phyloP scores from a whole-genome alignment of 805 yeast genomes.

The Danielia oregonensis region DNA sequence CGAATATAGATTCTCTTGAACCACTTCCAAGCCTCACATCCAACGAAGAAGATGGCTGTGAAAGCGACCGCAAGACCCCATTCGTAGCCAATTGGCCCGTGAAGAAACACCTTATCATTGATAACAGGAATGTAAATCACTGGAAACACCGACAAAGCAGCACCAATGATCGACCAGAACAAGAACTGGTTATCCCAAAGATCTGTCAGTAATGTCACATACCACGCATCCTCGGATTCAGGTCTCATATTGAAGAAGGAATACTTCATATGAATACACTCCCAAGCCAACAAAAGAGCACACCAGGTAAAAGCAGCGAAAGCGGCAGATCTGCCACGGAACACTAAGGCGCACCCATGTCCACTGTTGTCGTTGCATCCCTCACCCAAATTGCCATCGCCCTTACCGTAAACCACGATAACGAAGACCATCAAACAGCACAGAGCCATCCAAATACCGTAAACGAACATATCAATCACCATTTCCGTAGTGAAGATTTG shows the following conservation, averaged over 20 bases:
- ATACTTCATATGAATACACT: slow-evolving; percentile 66
- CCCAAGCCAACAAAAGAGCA: slow-evolving; percentile 80
- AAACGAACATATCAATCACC: slow-evolving; percentile 62
- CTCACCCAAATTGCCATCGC: slow-evolving; percentile 60
- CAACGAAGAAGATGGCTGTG: slow-evolving; percentile 51
- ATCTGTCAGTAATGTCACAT: slow-evolving; percentile 57
- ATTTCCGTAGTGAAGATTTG: slow-evolving; percentile 66
- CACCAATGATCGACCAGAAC: slow-evolving; percentile 76
- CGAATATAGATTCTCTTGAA: slow-evolving; percentile 53
- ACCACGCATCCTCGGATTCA: slow-evolving; percentile 51
- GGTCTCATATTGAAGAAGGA: slow-evolving; percentile 73
- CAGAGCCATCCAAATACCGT: slow-evolving; percentile 71
- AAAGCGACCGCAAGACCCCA: slow-evolving; percentile 75
- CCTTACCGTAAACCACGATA: slow-evolving; percentile 62
- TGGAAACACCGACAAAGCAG: slow-evolving; percentile 71
- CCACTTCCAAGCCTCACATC: slow-evolving; percentile 67
- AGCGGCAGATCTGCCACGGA: slow-evolving; percentile 70
- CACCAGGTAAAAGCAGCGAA: slow-evolving; percentile 87
- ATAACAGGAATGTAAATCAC: slow-evolving; percentile 87
- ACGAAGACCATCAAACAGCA: slow-evolving; percentile 67
- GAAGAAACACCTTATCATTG: slow-evolving; percentile 70
- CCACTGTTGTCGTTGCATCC: slow-evolving; percentile 54
- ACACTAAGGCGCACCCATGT: slow-evolving; percentile 56
- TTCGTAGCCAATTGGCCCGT: slow-evolving; percentile 67
- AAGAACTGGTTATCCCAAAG: slow-evolving; percentile 72